Evolutionary conservation across 2,329 filamentous ascomycete species (phyloP).

Genomic region (Talaromyces sp.): DNA sequence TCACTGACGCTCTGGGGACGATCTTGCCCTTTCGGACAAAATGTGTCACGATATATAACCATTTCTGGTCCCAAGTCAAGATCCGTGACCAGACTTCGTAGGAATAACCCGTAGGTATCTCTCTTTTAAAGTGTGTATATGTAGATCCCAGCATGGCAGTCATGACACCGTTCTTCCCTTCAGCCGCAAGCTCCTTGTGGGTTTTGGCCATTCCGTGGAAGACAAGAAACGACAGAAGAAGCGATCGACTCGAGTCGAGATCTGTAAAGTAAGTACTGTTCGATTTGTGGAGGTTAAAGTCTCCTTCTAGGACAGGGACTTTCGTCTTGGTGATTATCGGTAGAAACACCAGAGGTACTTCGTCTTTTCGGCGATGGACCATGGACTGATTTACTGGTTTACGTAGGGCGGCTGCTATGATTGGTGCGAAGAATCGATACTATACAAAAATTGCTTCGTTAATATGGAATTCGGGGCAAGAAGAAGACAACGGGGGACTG

Average conservation of each 20-base stretch:
- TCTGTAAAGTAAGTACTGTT: slow-evolving; percentile 59
- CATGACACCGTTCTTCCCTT: slow-evolving; percentile 18
- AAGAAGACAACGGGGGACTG: neutral
- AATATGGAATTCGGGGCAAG: neutral
- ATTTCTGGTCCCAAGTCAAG: slow-evolving; percentile 33
- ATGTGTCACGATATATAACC: slow-evolving; percentile 33
- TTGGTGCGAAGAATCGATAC: slow-evolving; percentile 16
- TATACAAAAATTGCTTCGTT: neutral
- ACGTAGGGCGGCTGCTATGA: slow-evolving; percentile 13
- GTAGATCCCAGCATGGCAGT: slow-evolving; percentile 25
- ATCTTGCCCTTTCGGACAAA: slow-evolving; percentile 24
- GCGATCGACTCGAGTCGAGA: slow-evolving; percentile 53
- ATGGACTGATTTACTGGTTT: slow-evolving; percentile 13
- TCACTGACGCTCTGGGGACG: slow-evolving; percentile 13
- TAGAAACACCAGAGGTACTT: slow-evolving; percentile 20
- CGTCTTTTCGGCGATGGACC: slow-evolving; percentile 7
- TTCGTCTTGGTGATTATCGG: slow-evolving; percentile 19
- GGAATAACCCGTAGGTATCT: slow-evolving; percentile 25
- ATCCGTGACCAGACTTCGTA: slow-evolving; percentile 30
- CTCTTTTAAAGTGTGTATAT: slow-evolving; percentile 24
- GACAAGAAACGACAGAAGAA: slow-evolving; percentile 40
- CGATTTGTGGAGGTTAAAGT: slow-evolving; percentile 37
- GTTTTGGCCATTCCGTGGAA: slow-evolving; percentile 17
- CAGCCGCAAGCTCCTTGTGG: slow-evolving; percentile 7
- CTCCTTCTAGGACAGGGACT: slow-evolving; percentile 20